Evolutionary conservation across 1,284 basidiomycete genomes (phyloP).

Genomic region (Trichosporon ovoides): DNA sequence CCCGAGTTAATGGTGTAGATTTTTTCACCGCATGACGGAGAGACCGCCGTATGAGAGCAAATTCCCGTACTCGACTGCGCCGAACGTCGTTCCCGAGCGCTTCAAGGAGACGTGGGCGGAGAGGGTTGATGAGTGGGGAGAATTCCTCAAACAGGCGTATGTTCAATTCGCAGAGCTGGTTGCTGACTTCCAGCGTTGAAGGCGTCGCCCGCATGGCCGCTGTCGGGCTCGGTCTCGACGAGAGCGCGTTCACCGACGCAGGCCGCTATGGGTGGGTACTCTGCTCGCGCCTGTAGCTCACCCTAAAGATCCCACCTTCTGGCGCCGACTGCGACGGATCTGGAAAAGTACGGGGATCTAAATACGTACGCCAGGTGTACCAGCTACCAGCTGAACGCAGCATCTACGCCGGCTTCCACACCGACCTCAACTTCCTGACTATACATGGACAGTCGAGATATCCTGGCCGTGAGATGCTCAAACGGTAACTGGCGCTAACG

Average conservation of each 20-base stretch:
- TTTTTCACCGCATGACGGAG: constrained; percentile 82
- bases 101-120: constrained; percentile 61
- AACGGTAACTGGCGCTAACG: constrained; percentile 11
- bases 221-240: constrained; percentile 67
- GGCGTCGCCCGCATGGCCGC: constrained; percentile 76
- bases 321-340: constrained; percentile 83
- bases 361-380: constrained; percentile 41
- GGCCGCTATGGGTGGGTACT: constrained; percentile 69
- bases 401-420: constrained; percentile 86
- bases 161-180: constrained; percentile 34
- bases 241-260: constrained; percentile 64
- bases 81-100: constrained; percentile 68
- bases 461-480: constrained; percentile 38
- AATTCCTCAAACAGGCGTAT: constrained; percentile 74
- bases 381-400: constrained; percentile 48
- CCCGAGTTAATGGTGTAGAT: constrained; percentile 42
- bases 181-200: constrained; percentile 58
- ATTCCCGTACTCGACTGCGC: constrained; percentile 67
- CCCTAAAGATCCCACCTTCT: constrained; percentile 69
- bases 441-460: constrained; percentile 75
- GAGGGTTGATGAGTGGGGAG: constrained; percentile 72
- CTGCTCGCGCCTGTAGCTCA: not conserved
- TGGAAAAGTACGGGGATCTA: constrained; percentile 67
- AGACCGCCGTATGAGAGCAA: constrained; percentile 68
- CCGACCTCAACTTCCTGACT: constrained; percentile 55